These are phyloP conservation scores for Silene conica DNA, from an alignment of 148 eudicot species.

Conservation along the genomic window DNA sequence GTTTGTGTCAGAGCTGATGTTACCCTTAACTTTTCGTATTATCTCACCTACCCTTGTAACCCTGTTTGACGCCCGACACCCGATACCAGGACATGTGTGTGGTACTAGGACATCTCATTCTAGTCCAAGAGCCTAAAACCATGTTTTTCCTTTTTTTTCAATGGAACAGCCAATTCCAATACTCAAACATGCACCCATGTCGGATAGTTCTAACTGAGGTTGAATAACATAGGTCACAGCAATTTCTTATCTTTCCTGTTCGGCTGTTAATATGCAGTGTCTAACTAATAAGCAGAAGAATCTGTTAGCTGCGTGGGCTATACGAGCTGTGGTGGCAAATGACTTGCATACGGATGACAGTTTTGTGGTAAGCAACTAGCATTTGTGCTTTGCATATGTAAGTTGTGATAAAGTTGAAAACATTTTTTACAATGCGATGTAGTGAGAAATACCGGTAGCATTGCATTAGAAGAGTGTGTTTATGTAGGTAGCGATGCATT, in stretches of 20 bases:
- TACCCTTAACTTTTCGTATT: too few relatives aligned
- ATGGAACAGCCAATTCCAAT: neutral
- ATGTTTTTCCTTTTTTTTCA: neutral
- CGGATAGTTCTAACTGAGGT: neutral
- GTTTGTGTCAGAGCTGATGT: neutral
- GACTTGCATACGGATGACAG: conserved; percentile 96
- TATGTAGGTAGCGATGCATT: neutral
- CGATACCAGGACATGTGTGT: neutral
- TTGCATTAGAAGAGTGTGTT: neutral
- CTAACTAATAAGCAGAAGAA: conserved; percentile 68
- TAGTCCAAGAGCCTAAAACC: neutral
- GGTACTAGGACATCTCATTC: too few relatives aligned
- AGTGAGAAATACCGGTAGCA: conserved; percentile 1
- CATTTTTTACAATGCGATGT: neutral
- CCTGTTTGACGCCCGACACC: neutral
- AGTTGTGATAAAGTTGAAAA: neutral
- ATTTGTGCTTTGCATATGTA: neutral
- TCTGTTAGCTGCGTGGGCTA: conserved; percentile 57
- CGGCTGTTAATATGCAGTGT: conserved; percentile 46
- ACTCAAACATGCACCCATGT: neutral
- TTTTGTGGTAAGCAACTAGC: conserved; percentile 68
- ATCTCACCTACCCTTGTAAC: neutral
- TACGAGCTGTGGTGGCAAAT: conserved; percentile 78
- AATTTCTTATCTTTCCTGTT: conserved; percentile 4
- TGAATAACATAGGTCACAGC: neutral